These are phyloP conservation scores for Arthrinium phaeospermum DNA, from an alignment of 2,329 filamentous ascomycete genomes.

Conservation along the genomic window DNA sequence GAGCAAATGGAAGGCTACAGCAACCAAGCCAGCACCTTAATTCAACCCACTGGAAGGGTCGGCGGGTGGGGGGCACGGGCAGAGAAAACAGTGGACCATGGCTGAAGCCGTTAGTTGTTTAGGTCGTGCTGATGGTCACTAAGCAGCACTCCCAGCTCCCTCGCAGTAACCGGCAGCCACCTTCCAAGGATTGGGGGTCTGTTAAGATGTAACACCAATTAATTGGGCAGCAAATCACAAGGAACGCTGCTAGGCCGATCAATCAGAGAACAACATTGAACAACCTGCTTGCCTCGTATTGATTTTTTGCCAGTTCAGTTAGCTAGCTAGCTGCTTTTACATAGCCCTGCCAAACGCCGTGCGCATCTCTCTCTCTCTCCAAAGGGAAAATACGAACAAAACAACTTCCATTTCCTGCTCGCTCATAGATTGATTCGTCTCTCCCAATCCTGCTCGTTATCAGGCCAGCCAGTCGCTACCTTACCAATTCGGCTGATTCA, in stretches of 20 bases:
- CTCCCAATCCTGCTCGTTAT: background rate
- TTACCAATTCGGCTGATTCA: background rate
- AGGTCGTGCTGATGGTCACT: background rate
- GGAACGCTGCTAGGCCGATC: conserved; percentile 6
- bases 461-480: background rate
- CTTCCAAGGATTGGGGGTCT: conserved; percentile 8
- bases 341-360: background rate
- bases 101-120: conserved; percentile 5
- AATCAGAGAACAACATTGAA: conserved; percentile 8
- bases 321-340: background rate
- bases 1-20: background rate
- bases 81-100: conserved; percentile 5
- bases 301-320: background rate
- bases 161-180: conserved; percentile 3
- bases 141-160: background rate
- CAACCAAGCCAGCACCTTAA: background rate
- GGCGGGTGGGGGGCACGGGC: background rate
- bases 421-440: background rate
- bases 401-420: background rate
- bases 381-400: background rate
- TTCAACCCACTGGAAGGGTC: conserved; percentile 11
- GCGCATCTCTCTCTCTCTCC: background rate
- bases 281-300: conserved; percentile 2
- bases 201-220: conserved; percentile 13
- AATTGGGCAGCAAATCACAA: conserved; percentile 8